Percentiles rank a stretch among this genome's conserved stretches.
phyloP scores from a whole-genome alignment of 306 rosid genomes.

The Quercus suber region DNA sequence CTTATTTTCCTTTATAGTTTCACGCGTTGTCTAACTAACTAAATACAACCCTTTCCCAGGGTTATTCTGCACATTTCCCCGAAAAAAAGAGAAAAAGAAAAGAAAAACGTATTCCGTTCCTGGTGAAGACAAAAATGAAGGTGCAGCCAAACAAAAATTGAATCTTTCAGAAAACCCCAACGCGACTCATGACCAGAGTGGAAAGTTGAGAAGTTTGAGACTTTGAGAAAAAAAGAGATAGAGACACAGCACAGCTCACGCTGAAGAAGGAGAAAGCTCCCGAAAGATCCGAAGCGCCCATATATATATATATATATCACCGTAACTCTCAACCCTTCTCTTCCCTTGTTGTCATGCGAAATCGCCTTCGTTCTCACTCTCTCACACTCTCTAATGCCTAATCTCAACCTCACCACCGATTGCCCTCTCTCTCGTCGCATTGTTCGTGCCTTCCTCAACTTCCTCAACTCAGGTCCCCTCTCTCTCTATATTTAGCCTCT shows the following conservation, averaged over 20 bases:
- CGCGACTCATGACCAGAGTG: too few relatives aligned
- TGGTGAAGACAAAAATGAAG: background rate
- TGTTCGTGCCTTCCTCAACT: slow-evolving; percentile 70
- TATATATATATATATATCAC: background rate
- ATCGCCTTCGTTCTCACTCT: background rate
- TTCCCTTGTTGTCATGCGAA: slow-evolving; percentile 1
- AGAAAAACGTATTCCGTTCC: background rate
- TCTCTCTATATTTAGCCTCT: background rate
- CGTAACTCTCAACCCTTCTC: background rate
- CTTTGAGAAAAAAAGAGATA: too few relatives aligned
- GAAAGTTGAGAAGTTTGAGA: too few relatives aligned
- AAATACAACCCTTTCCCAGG: too few relatives aligned
- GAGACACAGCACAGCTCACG: too few relatives aligned
- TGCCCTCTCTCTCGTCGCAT: slow-evolving; percentile 77
- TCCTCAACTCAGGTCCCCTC: slow-evolving; percentile 59
- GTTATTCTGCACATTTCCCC: too few relatives aligned
- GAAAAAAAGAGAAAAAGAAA: too few relatives aligned
- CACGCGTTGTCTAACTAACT: too few relatives aligned
- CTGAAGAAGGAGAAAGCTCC: background rate
- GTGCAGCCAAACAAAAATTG: background rate
- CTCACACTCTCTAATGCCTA: slow-evolving; percentile 34
- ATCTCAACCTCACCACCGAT: slow-evolving; percentile 44
- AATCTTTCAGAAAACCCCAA: background rate
- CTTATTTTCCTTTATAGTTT: too few relatives aligned
- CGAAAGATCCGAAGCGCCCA: slow-evolving; percentile 6